These are phyloP conservation scores for Aspergillus awamori DNA, from an alignment of 2,329 filamentous ascomycete genomes.

Conservation along the genomic window DNA sequence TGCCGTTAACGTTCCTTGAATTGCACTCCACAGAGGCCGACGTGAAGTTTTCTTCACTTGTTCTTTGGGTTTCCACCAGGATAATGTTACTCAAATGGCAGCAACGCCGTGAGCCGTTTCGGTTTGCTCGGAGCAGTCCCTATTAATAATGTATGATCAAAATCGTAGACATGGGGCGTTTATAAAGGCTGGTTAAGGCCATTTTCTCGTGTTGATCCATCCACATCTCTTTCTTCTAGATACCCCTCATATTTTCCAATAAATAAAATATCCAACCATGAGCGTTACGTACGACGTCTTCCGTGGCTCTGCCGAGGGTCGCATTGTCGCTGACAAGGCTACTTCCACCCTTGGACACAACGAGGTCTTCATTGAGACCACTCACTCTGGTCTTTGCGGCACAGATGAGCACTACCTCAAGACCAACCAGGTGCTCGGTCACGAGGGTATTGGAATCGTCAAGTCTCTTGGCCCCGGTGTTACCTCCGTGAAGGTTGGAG, in stretches of 20 bases:
- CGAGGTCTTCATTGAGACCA: constrained; percentile 26
- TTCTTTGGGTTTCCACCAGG: not conserved
- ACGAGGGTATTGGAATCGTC: constrained; percentile 58
- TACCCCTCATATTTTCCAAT: not conserved
- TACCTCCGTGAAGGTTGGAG: constrained; percentile 48
- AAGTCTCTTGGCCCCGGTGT: constrained; percentile 50
- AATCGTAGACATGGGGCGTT: not conserved
- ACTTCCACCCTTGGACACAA: constrained; percentile 14
- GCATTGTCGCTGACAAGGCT: constrained; percentile 15
- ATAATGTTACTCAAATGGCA: not conserved
- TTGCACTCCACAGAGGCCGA: not conserved
- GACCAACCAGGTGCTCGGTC: constrained; percentile 46
- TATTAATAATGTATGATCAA: not conserved
- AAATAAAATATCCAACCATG: not conserved
- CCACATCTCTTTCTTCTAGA: not conserved
- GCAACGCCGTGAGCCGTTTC: not conserved
- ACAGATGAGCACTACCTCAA: constrained; percentile 27
- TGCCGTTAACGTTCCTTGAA: not conserved
- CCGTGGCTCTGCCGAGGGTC: constrained; percentile 22
- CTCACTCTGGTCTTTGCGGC: constrained; percentile 28
- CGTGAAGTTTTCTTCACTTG: not conserved
- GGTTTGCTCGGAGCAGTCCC: not conserved
- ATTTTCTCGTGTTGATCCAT: not conserved
- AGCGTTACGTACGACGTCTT: constrained; percentile 21
- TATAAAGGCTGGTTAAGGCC: not conserved